phyloP scores from a whole-genome alignment of 2,329 filamentous ascomycete genomes.

The Biscogniauxia marginata region DNA sequence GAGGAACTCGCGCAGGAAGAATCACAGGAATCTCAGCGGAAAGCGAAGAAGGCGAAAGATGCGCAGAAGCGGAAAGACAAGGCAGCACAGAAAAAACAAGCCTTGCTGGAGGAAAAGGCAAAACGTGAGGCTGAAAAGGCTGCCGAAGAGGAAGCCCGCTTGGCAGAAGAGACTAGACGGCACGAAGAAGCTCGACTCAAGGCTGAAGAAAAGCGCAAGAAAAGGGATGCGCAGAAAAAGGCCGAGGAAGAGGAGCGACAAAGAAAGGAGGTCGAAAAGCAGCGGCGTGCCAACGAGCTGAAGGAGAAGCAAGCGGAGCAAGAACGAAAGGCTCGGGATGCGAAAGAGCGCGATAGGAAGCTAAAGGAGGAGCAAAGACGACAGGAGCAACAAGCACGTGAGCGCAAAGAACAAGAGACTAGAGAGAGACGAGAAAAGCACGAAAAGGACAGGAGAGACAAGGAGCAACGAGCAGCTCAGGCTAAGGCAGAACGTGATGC shows the following conservation, averaged over 20 bases:
- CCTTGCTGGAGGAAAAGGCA: conserved; percentile 86
- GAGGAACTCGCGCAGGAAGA: conserved; percentile 89
- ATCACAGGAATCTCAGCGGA: conserved; percentile 71
- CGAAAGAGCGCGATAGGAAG: conserved; percentile 79
- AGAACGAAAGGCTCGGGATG: conserved; percentile 79
- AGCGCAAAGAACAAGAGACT: conserved; percentile 66
- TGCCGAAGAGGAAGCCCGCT: conserved; percentile 76
- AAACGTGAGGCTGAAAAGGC: conserved; percentile 85
- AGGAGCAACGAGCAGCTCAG: conserved; percentile 45
- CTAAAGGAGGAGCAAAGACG: conserved; percentile 79
- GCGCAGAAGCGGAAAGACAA: conserved; percentile 96
- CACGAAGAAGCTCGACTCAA: conserved; percentile 77
- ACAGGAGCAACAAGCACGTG: conserved; percentile 74
- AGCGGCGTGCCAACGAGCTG: conserved; percentile 77
- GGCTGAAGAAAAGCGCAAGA: conserved; percentile 87
- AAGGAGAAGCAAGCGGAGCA: conserved; percentile 80
- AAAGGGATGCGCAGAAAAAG: conserved; percentile 86
- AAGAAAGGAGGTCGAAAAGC: conserved; percentile 81
- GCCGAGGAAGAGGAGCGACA: conserved; percentile 85
- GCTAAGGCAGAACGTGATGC: conserved; percentile 47
- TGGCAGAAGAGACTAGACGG: conserved; percentile 74
- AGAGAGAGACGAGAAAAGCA: conserved; percentile 56
- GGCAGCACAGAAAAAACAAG: conserved; percentile 83
- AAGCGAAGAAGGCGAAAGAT: conserved; percentile 90
- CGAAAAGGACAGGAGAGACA: conserved; percentile 58